Percentiles rank a stretch among this genome's conserved stretches.
Evolutionary conservation across 352 stramenopile species (phyloP).

Genomic region (Globisporangium orthogonon): DNA sequence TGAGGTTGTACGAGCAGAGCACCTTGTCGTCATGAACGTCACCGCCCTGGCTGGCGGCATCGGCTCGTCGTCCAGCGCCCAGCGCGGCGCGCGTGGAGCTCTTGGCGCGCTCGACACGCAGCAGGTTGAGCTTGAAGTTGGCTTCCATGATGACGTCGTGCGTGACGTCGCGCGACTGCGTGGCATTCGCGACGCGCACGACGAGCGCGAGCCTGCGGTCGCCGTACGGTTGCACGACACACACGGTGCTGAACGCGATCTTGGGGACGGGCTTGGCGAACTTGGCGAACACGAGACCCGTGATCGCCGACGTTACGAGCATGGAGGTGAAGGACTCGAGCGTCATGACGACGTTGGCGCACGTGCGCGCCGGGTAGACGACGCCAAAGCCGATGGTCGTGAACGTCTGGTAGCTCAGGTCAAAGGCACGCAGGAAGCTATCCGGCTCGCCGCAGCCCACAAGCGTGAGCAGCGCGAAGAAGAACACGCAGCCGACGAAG

Average conservation of each 20-base stretch:
- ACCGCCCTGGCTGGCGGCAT: too few relatives aligned
- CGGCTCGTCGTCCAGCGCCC: too few relatives aligned
- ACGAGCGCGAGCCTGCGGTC: conserved; percentile 73
- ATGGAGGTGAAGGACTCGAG: conserved; percentile 78
- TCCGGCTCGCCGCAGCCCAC: conserved; percentile 46
- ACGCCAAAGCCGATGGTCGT: conserved; percentile 82
- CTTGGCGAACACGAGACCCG: conserved; percentile 80
- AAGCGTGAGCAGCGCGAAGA: conserved; percentile 43
- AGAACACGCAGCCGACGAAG: conserved; percentile 60
- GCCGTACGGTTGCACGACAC: conserved; percentile 66
- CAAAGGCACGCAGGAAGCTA: conserved; percentile 52
- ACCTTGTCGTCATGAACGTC: conserved; percentile 19
- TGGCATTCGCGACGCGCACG: conserved; percentile 74
- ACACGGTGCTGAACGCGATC: conserved; percentile 76
- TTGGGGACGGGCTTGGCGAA: conserved; percentile 75
- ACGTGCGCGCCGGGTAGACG: conserved; percentile 58
- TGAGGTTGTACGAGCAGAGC: conserved; percentile 72
- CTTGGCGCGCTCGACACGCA: conserved; percentile 60
- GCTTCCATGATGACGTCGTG: conserved; percentile 84
- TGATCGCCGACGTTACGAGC: conserved; percentile 73
- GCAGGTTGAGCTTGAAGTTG: conserved; percentile 69
- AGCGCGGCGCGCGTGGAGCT: not conserved
- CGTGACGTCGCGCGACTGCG: conserved; percentile 68
- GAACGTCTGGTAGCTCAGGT: conserved; percentile 82
- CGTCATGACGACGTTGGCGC: conserved; percentile 64